These are phyloP conservation scores for Oryza punctata DNA, from an alignment of 176 grass and related monocot genomes.

Conservation along the genomic window DNA sequence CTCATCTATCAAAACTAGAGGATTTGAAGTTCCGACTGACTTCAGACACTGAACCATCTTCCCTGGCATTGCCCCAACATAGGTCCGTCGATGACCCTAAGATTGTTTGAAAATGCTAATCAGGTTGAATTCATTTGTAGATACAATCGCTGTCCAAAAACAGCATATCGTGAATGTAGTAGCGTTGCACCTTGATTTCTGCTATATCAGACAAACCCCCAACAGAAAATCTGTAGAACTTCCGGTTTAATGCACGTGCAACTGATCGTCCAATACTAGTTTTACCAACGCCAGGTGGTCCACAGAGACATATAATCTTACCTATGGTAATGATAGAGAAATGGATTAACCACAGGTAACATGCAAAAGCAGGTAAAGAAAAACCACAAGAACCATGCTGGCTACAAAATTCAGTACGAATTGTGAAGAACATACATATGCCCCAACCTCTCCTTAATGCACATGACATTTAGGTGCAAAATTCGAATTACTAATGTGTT, in stretches of 20 bases:
- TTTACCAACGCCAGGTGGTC: constrained; percentile 99
- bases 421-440: neutral
- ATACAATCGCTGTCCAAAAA: neutral
- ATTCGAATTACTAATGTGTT: neutral
- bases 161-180: constrained; percentile 15
- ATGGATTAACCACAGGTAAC: neutral
- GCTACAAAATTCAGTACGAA: constrained; percentile 21
- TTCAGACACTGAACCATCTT: constrained; percentile 99
- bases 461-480: neutral
- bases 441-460: neutral
- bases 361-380: neutral
- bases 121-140: neutral
- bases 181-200: constrained; percentile 82
- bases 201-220: constrained; percentile 98
- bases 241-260: constrained; percentile 85
- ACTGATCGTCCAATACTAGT: constrained; percentile 97
- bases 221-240: constrained; percentile 98
- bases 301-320: constrained; percentile 98
- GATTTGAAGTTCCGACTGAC: constrained; percentile 87
- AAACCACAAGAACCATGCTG: constrained; percentile 10
- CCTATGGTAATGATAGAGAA: constrained; percentile 57
- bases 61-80: constrained; percentile 98
- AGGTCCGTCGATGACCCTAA: constrained; percentile 94
- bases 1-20: constrained; percentile 97
- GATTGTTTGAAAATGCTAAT: neutral